Evolutionary conservation across 2,329 filamentous ascomycete genomes (phyloP).

Genomic region (Fusarium brachygibbosum): DNA sequence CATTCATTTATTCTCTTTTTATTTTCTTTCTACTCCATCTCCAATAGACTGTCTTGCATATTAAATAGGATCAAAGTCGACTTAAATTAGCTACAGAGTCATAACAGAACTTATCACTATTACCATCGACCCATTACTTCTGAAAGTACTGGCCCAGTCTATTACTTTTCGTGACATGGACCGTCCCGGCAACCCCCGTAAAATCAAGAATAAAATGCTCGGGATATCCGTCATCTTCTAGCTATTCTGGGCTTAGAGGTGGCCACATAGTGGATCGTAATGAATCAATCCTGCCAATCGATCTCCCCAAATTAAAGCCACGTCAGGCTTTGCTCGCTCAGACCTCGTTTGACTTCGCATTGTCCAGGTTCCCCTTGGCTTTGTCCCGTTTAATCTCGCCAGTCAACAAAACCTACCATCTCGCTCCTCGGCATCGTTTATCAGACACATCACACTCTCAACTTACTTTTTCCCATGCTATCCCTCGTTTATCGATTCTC

Average conservation of each 20-base stretch:
- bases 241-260: neutral
- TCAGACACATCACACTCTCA: neutral
- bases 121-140: too few relatives aligned
- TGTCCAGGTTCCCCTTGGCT: neutral
- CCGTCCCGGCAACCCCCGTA: neutral
- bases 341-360: neutral
- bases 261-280: neutral
- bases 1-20: neutral
- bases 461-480: too few relatives aligned
- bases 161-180: too few relatives aligned
- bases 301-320: neutral
- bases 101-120: neutral
- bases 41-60: neutral
- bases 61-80: neutral
- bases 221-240: neutral
- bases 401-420: neutral
- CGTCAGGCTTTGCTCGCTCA: neutral
- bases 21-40: neutral
- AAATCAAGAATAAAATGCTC: too few relatives aligned
- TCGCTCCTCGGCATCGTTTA: neutral
- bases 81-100: fast-evolving
- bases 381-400: neutral
- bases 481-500: neutral
- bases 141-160: too few relatives aligned
- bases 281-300: neutral